A percentile compares a stretch with the other conserved stretches of the same genome.
Evolutionary conservation across 2,329 filamentous ascomycete genomes (phyloP).

Genomic region (Thelonectria olida): DNA sequence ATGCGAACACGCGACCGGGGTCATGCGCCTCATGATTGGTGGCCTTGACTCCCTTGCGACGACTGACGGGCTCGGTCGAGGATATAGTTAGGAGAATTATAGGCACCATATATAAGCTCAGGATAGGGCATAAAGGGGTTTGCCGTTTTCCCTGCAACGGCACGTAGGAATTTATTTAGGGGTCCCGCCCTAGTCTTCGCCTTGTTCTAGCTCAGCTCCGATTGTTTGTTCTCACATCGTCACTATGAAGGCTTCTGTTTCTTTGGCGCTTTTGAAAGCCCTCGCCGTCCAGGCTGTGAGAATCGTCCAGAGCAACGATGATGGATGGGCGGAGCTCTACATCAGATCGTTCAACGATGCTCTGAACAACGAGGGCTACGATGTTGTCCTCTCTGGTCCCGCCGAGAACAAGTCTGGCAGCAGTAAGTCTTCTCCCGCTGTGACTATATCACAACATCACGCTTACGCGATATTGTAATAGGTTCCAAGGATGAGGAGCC

Average conservation of each 20-base stretch:
- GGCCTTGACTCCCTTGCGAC: slow-evolving; percentile 24
- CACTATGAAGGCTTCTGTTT: slow-evolving; percentile 39
- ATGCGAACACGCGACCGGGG: slow-evolving; percentile 23
- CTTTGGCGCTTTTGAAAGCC: slow-evolving; percentile 33
- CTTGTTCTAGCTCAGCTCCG: not conserved
- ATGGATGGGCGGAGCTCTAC: slow-evolving; percentile 78
- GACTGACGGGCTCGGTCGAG: slow-evolving; percentile 27
- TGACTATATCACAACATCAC: not conserved
- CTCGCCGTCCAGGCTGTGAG: slow-evolving; percentile 51
- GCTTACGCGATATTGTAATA: slow-evolving; percentile 10
- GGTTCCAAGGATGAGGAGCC: slow-evolving; percentile 60
- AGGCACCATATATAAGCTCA: slow-evolving; percentile 4
- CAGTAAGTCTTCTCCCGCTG: slow-evolving; percentile 49
- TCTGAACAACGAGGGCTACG: slow-evolving; percentile 64
- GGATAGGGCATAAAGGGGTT: slow-evolving; percentile 1
- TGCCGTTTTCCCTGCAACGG: not conserved
- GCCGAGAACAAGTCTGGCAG: slow-evolving; percentile 73
- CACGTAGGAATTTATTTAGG: not conserved
- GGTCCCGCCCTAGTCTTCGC: not conserved
- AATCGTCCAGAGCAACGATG: slow-evolving; percentile 74
- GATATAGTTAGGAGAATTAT: slow-evolving; percentile 33
- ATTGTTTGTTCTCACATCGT: not conserved
- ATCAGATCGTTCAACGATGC: slow-evolving; percentile 67
- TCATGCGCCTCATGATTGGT: slow-evolving; percentile 28
- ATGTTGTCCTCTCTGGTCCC: slow-evolving; percentile 71